Evolutionary conservation across 75 land plant species (phyloP), one percentile per base, ranked within the genome.

Genomic region (Larix kaempferi): DNA sequence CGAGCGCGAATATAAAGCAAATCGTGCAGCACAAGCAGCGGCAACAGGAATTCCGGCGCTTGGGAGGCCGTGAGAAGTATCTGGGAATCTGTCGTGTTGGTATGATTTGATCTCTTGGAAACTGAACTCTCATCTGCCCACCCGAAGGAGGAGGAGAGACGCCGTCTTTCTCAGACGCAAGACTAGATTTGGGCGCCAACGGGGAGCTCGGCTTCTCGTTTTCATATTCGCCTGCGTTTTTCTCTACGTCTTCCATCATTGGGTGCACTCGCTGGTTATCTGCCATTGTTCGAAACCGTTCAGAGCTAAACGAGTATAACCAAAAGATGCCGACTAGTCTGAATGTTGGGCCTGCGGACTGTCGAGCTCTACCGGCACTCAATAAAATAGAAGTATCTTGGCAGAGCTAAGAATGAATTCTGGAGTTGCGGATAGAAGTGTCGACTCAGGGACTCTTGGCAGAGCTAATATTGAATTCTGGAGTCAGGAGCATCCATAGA

Each of bases 1-100:
- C 26, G 14, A 86, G 69, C 78, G 82, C 76, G 61, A 89, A 8
- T 15, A 89, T 58, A 25, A 82, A 23, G 71, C 56, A 76, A 17
- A 89, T 2, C 0, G 84, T 78, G 77, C 88, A 89, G 74, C 88
- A 86, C 29, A 89, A 12, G 81, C 82, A 78, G 74, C 74, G 79
- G 79, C 86, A 83, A 41, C 74, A 73, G 29, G 83, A 67, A 76
- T 77, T 71, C 57, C 85, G 72, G 71, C 44, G 76, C 69, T 75
- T 84, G 26, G 86, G 88, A 2, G 86, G 88, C 33, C 57, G 73
- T 35, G 83, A 76, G 61, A 58, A 76, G 21, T 35, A 60, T 35
- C 65, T 76, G 5, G 87, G 85, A 19, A 8, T 22, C 61, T 22
- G 23, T 19, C 61, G 25, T 19, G 61, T 59, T 8, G 61, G 25